Conservation (phyloP, 2,329 filamentous ascomycete species). For the Alternaria triticimaculans region DNA sequence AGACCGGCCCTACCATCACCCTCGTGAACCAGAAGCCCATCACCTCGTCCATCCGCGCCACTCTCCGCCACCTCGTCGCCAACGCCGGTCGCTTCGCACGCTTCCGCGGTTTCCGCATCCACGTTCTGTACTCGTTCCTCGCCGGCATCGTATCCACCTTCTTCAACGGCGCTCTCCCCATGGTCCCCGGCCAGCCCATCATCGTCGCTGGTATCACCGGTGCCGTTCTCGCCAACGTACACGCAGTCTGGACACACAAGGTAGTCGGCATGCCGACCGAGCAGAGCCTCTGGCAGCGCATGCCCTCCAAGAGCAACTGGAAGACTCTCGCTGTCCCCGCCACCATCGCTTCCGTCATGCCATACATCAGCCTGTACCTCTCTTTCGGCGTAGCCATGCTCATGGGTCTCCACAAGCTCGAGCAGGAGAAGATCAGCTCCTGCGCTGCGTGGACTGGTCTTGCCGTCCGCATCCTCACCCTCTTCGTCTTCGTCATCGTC, state of each 20-base stretch:
- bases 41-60: conserved; percentile 65
- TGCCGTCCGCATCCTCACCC: conserved; percentile 52
- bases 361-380: conserved; percentile 61
- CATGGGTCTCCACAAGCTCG: conserved; percentile 45
- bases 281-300: conserved; percentile 67
- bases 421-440: conserved; percentile 43
- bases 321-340: conserved; percentile 73
- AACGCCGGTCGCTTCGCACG: conserved; percentile 69
- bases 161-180: conserved; percentile 52
- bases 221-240: conserved; percentile 70
- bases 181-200: conserved; percentile 55
- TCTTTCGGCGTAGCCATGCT: conserved; percentile 53
- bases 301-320: conserved; percentile 71
- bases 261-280: conserved; percentile 75
- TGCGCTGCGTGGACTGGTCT: conserved; percentile 43
- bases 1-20: conserved; percentile 49
- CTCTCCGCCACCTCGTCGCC: conserved; percentile 66
- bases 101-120: conserved; percentile 71
- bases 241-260: conserved; percentile 83
- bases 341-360: conserved; percentile 65
- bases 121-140: conserved; percentile 47
- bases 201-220: conserved; percentile 64
- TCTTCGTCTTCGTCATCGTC: conserved; percentile 51
- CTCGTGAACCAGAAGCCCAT: conserved; percentile 63
- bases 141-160: conserved; percentile 52